Evolutionary conservation across 169 alveolate genomes (phyloP).

Genomic region (Eimeria sp.): DNA sequence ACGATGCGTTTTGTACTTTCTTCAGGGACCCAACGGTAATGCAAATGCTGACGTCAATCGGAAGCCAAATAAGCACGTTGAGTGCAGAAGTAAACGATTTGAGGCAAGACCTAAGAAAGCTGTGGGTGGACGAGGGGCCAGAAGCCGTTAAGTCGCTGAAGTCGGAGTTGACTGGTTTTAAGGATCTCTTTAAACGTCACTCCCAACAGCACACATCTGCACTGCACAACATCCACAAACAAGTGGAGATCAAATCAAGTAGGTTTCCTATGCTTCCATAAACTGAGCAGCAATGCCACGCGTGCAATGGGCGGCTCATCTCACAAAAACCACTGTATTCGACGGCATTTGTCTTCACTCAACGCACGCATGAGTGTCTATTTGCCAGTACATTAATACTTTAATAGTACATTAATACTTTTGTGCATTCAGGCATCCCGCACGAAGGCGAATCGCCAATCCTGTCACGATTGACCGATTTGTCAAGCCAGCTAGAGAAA

Average conservation of each 20-base stretch:
- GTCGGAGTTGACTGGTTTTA: constrained; percentile 73
- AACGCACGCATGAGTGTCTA: not conserved
- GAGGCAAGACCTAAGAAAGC: constrained; percentile 77
- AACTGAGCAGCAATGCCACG: constrained; percentile 2
- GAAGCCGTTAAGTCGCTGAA: constrained; percentile 61
- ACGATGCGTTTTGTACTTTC: not conserved
- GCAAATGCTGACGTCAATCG: constrained; percentile 83
- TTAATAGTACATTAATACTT: too few relatives aligned
- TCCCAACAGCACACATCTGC: constrained; percentile 85
- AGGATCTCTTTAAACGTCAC: constrained; percentile 77
- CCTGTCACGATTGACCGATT: constrained; percentile 60
- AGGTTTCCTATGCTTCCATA: not conserved
- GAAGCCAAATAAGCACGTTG: constrained; percentile 82
- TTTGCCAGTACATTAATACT: not conserved
- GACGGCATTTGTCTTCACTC: not conserved
- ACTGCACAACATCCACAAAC: constrained; percentile 76
- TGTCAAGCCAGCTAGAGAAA: constrained; percentile 83
- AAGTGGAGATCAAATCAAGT: constrained; percentile 58
- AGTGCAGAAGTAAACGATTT: constrained; percentile 83
- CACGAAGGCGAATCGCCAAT: constrained; percentile 68
- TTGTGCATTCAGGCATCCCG: constrained; percentile 28
- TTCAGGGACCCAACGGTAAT: constrained; percentile 86
- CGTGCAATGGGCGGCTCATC: not conserved
- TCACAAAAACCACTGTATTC: not conserved
- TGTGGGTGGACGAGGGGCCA: constrained; percentile 72